phyloP scores from a whole-genome alignment of 2,329 filamentous ascomycete species.

The Colletotrichum eleusines region DNA sequence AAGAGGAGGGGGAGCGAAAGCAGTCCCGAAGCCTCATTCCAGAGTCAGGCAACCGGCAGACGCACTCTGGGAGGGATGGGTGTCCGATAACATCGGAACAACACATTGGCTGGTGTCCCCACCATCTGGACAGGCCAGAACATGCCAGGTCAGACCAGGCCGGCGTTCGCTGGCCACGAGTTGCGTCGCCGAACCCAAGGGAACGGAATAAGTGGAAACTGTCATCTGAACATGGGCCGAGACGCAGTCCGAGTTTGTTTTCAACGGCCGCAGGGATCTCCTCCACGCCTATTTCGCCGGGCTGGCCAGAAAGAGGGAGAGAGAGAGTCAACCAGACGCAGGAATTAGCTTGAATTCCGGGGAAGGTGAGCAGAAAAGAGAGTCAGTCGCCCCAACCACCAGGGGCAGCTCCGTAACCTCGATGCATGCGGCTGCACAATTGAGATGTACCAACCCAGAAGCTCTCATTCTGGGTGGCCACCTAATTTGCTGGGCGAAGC shows the following conservation, averaged over 20 bases:
- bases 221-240: slow-evolving; percentile 4
- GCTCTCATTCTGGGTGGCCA: too few species aligned
- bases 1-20: too few species aligned
- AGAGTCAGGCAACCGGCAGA: not conserved
- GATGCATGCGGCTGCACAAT: not conserved
- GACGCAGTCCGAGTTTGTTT: not conserved
- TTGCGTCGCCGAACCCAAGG: not conserved
- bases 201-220: slow-evolving; percentile 26
- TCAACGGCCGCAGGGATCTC: slow-evolving; percentile 1
- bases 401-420: not conserved
- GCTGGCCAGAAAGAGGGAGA: too few species aligned
- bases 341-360: too few species aligned
- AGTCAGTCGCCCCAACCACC: not conserved
- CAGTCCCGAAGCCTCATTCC: slow-evolving; percentile 1
- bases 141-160: too few species aligned
- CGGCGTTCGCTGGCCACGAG: not conserved
- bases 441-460: not conserved
- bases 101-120: slow-evolving; percentile 12
- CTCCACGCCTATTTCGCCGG: too few species aligned
- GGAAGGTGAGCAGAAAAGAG: too few species aligned
- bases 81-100: slow-evolving; percentile 10
- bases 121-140: too few species aligned
- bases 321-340: too few species aligned
- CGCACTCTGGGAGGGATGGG: not conserved
- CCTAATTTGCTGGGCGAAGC: not conserved